Conservation (phyloP, 805 yeast species). For the Candida palmyrensis region DNA sequence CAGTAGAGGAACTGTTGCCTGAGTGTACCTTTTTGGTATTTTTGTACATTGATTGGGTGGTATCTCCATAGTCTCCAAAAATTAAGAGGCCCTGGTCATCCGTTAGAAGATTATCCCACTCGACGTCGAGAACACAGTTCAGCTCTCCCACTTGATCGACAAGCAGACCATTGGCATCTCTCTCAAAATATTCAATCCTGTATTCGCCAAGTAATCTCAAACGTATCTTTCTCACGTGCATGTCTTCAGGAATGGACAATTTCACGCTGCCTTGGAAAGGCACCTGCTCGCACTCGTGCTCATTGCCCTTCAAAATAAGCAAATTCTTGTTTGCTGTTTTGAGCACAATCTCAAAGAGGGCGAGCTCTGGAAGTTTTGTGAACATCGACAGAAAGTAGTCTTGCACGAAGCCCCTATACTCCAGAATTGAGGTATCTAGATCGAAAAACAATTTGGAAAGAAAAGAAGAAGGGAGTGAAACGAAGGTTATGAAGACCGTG, state of each 20-base stretch:
- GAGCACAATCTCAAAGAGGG: slow-evolving; percentile 34
- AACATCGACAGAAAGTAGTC: too few relatives aligned
- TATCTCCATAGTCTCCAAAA: slow-evolving; percentile 40
- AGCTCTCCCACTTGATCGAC: slow-evolving; percentile 34
- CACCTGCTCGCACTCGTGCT: slow-evolving; percentile 39
- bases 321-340: slow-evolving; percentile 38
- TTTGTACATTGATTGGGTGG: slow-evolving; percentile 19
- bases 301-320: slow-evolving; percentile 39
- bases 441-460: background rate
- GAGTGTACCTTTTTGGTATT: slow-evolving; percentile 6
- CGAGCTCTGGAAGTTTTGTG: slow-evolving; percentile 16
- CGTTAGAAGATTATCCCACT: slow-evolving; percentile 45
- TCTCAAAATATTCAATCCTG: slow-evolving; percentile 35
- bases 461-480: background rate
- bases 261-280: slow-evolving; percentile 45
- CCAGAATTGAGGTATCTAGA: background rate
- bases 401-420: too few relatives aligned
- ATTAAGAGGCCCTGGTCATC: slow-evolving; percentile 31
- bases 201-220: slow-evolving; percentile 40
- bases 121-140: slow-evolving; percentile 34
- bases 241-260: slow-evolving; percentile 38
- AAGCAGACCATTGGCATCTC: slow-evolving; percentile 21
- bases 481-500: background rate
- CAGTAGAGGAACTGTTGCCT: slow-evolving; percentile 6
- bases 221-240: slow-evolving; percentile 33